Conservation (phyloP, 1,139 yeast species). For the Saccharomyces uvarum region DNA sequence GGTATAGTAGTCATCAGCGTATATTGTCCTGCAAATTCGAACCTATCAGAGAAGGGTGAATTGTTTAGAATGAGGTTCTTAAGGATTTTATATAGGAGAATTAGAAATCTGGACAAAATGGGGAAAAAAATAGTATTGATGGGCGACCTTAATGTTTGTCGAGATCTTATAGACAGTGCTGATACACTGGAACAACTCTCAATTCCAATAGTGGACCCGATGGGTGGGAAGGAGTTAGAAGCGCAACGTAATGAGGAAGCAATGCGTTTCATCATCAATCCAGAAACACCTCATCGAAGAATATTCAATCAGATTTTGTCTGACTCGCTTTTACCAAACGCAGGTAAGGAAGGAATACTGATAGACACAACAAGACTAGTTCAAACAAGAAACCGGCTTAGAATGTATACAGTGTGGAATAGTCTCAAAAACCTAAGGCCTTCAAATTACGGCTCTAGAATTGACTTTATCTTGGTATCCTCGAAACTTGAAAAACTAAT, state of each 20-base stretch:
- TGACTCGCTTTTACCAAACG: constrained; percentile 31
- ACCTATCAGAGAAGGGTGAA: constrained; percentile 63
- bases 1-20: constrained; percentile 62
- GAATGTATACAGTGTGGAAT: constrained; percentile 91
- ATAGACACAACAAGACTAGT: constrained; percentile 57
- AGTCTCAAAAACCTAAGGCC: constrained; percentile 72
- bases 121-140: constrained; percentile 67
- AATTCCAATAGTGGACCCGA: constrained; percentile 15
- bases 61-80: constrained; percentile 52
- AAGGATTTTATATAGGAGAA: constrained; percentile 49
- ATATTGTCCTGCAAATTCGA: constrained; percentile 90
- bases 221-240: constrained; percentile 38
- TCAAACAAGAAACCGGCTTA: constrained; percentile 48
- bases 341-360: constrained; percentile 36
- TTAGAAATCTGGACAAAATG: constrained; percentile 41
- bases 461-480: constrained; percentile 63
- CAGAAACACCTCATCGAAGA: constrained; percentile 38
- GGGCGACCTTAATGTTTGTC: constrained; percentile 82
- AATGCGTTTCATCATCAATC: constrained; percentile 35
- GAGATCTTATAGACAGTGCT: constrained; percentile 78
- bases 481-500: constrained; percentile 34
- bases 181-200: constrained; percentile 46
- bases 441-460: constrained; percentile 78
- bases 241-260: constrained; percentile 35
- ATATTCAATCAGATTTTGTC: constrained; percentile 36